Percentiles rank a stretch among this genome's conserved stretches.
phyloP scores from a whole-genome alignment of 768 basidiomycete genomes.

The Steccherinum ochraceum region DNA sequence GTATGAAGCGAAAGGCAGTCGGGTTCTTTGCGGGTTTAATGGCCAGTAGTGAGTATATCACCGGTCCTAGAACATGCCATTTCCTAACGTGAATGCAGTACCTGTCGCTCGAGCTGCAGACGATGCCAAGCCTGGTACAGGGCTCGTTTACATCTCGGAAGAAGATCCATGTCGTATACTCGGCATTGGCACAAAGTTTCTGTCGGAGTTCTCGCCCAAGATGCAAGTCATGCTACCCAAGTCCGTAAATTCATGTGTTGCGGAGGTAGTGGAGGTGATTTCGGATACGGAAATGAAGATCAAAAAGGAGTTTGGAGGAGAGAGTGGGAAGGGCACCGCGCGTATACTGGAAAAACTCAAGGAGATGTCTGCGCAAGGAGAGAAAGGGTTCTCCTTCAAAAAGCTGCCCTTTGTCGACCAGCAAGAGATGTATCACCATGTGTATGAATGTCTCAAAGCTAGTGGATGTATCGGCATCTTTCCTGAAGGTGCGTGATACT shows the following conservation, averaged over 20 bases:
- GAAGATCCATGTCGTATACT: constrained; percentile 72
- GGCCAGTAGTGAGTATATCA: constrained; percentile 66
- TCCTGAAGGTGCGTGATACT: constrained; percentile 82
- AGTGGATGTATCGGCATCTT: constrained; percentile 96
- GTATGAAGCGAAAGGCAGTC: constrained; percentile 72
- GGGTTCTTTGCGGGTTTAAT: constrained; percentile 79
- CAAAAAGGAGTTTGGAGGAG: constrained; percentile 84
- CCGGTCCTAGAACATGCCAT: neutral
- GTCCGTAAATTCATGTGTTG: constrained; percentile 64
- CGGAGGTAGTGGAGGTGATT: constrained; percentile 83
- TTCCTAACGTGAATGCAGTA: constrained; percentile 39
- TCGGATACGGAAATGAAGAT: constrained; percentile 82
- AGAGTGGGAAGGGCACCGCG: constrained; percentile 65
- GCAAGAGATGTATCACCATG: constrained; percentile 88
- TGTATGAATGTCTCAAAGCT: constrained; percentile 79
- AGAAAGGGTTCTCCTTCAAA: constrained; percentile 72
- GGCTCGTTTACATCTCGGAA: constrained; percentile 59
- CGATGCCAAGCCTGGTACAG: constrained; percentile 66
- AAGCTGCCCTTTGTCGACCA: constrained; percentile 87
- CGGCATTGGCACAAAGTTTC: constrained; percentile 73
- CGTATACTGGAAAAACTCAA: constrained; percentile 61
- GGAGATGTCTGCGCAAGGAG: constrained; percentile 50
- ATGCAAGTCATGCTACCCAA: constrained; percentile 89
- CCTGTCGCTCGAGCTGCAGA: constrained; percentile 93
- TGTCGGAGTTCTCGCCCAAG: constrained; percentile 59